Base-by-base conservation (phyloP, 2,329 filamentous ascomycete species). In the Paecilomyces niveus region DNA sequence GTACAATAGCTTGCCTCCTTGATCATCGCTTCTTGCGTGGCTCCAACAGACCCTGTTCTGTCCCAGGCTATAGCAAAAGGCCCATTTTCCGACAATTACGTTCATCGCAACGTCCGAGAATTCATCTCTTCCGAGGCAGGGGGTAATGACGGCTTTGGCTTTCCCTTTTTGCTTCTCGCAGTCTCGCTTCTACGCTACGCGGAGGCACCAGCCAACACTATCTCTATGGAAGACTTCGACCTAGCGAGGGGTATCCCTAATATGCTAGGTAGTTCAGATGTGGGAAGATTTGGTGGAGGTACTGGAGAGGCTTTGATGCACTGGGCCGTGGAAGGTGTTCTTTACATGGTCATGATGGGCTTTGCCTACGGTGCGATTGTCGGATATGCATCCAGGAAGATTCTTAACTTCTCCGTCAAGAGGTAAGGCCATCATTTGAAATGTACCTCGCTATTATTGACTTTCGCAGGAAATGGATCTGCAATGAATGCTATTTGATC, bases 101-200 rank as follows among this genome's bases (percentile, higher is more conserved):
- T 87, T 2, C 75, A 80, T 9, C 78, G 83, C 1, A 76, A 79
- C 2, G 72, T 87, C 3, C 78, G 84, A 29, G 83, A 86, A 62
- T 81, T 86, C 58, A 86, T 87, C 21, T 85, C 83, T 0, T 78
- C 83, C 0, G 84, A 87, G 61, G 83, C 83, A 3, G 85, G 84
- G 6, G 80, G 80, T 2, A 86, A 86, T 61, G 84, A 87, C 61
- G 84, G 84, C 0, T 84, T 87, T 49, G 84, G 81, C 0, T 86
- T 85, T 53, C 84, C 84, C 0, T 86, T 86, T 56, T 74, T 87
- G 3, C 79, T 85, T 73, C 74, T 86, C 1, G 82, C 83, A 0
- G 78, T 80, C 1, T 83, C 82, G 49, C 74, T 86, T 7, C 79
- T 86, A 56, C 80, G 82, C 1, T 80, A 85, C 59, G 80, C 81